These are phyloP conservation scores for Purpureocillium takamizusanense DNA, from an alignment of 2,329 filamentous ascomycete species.

Conservation along the genomic window DNA sequence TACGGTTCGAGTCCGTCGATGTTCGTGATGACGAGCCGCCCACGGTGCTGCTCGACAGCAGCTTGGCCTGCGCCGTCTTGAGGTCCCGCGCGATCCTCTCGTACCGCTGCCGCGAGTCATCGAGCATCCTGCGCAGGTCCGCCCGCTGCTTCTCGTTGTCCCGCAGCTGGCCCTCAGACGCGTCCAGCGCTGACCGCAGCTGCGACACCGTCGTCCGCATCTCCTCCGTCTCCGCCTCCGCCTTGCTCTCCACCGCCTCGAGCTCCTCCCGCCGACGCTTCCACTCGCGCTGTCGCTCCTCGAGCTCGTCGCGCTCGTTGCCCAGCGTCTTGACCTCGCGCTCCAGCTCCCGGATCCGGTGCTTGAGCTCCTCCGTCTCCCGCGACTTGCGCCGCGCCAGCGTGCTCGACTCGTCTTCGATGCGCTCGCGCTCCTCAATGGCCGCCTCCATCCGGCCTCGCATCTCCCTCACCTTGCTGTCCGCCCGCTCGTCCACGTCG, in stretches of 20 bases:
- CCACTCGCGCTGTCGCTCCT: conserved; percentile 65
- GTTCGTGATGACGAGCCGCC: conserved; percentile 35
- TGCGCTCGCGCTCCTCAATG: conserved; percentile 85
- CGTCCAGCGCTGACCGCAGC: conserved; percentile 72
- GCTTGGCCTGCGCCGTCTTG: conserved; percentile 41
- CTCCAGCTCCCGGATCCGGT: conserved; percentile 73
- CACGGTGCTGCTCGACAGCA: conserved; percentile 15
- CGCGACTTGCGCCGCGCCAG: conserved; percentile 66
- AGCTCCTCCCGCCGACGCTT: conserved; percentile 65
- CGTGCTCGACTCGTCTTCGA: conserved; percentile 81
- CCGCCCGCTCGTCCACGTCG: conserved; percentile 77
- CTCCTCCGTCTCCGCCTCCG: conserved; percentile 65
- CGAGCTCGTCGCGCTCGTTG: conserved; percentile 71
- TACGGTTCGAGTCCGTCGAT: conserved; percentile 26
- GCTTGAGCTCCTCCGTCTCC: conserved; percentile 80
- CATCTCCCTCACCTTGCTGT: conserved; percentile 79
- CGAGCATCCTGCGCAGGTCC: conserved; percentile 66
- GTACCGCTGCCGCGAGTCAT: conserved; percentile 67
- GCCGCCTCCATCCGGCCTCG: conserved; percentile 79
- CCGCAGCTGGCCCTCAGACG: conserved; percentile 73
- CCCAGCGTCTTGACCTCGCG: conserved; percentile 61
- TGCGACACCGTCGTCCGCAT: conserved; percentile 68
- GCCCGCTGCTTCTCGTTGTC: conserved; percentile 76
- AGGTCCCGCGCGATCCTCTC: conserved; percentile 70
- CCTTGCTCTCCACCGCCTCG: conserved; percentile 59